These are phyloP conservation scores for Trichoderma sp. DNA, from an alignment of 2,329 filamentous ascomycete genomes.

Conservation along the genomic window DNA sequence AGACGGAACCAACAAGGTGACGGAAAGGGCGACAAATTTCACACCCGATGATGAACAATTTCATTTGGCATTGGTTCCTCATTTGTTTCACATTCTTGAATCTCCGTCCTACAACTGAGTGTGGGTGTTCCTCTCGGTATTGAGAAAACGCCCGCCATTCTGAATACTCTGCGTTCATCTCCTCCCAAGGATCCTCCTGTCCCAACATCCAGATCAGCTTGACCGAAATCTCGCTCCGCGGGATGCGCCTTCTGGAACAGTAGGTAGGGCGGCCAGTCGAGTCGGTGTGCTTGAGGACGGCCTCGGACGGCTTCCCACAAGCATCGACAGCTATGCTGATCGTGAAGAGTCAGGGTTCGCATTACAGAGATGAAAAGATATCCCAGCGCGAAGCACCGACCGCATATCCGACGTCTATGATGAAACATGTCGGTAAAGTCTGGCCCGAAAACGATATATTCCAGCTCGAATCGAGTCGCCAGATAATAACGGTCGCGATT, in stretches of 20 bases:
- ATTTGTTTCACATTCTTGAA: neutral
- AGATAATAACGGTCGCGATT: constrained; percentile 11
- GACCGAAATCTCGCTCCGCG: constrained; percentile 30
- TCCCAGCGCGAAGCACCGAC: constrained; percentile 39
- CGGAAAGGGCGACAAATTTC: too few species aligned
- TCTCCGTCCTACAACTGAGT: neutral
- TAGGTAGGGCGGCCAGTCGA: constrained; percentile 30
- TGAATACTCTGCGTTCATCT: constrained; percentile 28
- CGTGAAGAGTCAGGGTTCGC: constrained; percentile 51
- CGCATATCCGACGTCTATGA: constrained; percentile 44
- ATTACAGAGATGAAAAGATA: constrained; percentile 43
- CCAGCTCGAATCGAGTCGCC: constrained; percentile 2
- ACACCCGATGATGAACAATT: neutral
- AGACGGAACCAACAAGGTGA: too few species aligned
- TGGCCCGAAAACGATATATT: neutral
- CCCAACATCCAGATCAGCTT: constrained; percentile 32
- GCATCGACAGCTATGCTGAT: constrained; percentile 38
- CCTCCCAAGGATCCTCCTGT: constrained; percentile 34
- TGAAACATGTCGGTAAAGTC: constrained; percentile 36
- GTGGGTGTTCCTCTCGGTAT: neutral
- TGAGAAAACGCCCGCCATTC: neutral
- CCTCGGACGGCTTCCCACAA: constrained; percentile 31
- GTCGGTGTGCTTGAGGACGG: constrained; percentile 30
- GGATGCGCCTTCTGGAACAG: constrained; percentile 32
- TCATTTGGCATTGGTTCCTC: too few species aligned